These are phyloP conservation scores for Spergularia azorica DNA, from an alignment of 179 eudicot genomes.

Conservation along the genomic window DNA sequence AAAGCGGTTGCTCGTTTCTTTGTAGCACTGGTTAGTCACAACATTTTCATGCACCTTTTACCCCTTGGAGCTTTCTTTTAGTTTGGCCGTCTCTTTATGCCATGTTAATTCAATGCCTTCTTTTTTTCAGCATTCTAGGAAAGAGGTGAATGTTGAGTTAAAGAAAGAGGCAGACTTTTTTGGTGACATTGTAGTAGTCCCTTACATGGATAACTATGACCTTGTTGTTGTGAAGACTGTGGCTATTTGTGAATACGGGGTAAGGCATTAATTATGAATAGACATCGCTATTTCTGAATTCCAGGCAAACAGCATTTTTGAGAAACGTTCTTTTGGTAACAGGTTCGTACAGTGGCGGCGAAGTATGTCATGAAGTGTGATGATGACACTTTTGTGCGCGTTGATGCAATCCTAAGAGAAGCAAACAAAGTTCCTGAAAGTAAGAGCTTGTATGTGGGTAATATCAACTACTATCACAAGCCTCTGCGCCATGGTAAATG, in stretches of 20 bases:
- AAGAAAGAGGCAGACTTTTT: constrained; percentile 85
- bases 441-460: constrained; percentile 80
- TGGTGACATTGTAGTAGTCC: constrained; percentile 85
- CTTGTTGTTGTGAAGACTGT: constrained; percentile 91
- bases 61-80: background rate
- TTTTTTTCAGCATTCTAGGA: constrained; percentile 67
- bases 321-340: background rate
- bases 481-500: constrained; percentile 88
- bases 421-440: constrained; percentile 51
- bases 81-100: background rate
- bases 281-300: background rate
- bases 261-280: constrained; percentile 27
- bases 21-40: constrained; percentile 79
- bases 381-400: constrained; percentile 19
- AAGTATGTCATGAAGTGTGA: too few relatives aligned
- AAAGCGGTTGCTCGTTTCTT: constrained; percentile 86
- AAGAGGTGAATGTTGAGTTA: constrained; percentile 80
- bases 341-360: constrained; percentile 2
- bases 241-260: constrained; percentile 93
- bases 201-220: constrained; percentile 88
- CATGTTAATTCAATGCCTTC: constrained; percentile 10
- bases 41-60: background rate
- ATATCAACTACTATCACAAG: constrained; percentile 85
- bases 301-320: background rate
- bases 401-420: constrained; percentile 68